Base-by-base conservation (phyloP, 352 stramenopile species). In the Detonula confervacea region DNA sequence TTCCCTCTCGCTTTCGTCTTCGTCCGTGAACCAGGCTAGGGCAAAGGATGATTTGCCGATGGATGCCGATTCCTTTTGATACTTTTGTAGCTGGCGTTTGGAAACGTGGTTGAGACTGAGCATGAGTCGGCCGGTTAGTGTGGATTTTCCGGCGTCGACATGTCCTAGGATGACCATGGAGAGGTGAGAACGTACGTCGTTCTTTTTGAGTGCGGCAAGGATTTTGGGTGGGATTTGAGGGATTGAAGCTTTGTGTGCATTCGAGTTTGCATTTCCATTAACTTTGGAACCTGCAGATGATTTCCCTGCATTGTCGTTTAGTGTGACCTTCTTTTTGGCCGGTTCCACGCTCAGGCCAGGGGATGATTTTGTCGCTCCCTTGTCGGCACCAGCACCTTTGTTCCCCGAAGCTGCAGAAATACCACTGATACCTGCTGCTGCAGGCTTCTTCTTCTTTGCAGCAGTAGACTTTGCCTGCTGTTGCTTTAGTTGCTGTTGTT, bases 71-170 rank as follows among this genome's bases (percentile, higher is more conserved):
- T 72, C 69, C 54, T 81, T 81, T 67, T 84, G 68, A 60, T 84
- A 83, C 35, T 87, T 86, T 80, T 77, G 67, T n/a, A 84, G 73
- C 65, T 87, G 42, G 9, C 77, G 66, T 65, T 75, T 22, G 42
- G 76, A 79, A 39, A 93, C 76, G 83, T 97, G 95, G 47, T 95
- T 93, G 0, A 97, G 81, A 33, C 96, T 90, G 73, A 96, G 95
- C 14, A 98, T 89, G 78, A 99, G 87, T 66, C 98, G 97, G 0
- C 97, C 97, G 51, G 96, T 98, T 71, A 99, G 94, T 0, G 97
- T 99, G 49, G 95, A 98, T 91, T 99, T 99, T 30, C 97, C 97
- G 1, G 96, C 95, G 87, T 99, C 97, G 12, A 99, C 97, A 73
- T 99, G 97, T 14, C 97, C 97, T 37, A 98, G 93, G 25, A 99